Conservation (phyloP, 169 alveolate species). For the Cyclospora cayetanensis region DNA sequence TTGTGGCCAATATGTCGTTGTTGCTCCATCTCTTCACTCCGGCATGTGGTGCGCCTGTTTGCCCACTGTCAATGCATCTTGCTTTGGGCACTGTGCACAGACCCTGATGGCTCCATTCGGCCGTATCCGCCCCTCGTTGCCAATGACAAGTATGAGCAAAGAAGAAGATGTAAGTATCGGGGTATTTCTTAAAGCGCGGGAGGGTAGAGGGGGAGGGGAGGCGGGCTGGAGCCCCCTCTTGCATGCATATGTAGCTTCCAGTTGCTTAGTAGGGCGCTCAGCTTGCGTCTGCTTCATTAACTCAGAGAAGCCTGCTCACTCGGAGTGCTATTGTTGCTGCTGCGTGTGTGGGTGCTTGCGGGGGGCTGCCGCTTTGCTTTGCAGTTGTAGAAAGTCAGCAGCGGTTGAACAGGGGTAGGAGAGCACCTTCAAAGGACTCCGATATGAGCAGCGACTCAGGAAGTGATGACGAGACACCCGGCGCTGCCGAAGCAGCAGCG, state of each 20-base stretch:
- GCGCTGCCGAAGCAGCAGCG: background rate
- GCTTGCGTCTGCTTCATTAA: too few relatives aligned
- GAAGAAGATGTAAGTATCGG: constrained; percentile 57
- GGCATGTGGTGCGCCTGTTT: too few relatives aligned
- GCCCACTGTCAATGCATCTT: too few relatives aligned
- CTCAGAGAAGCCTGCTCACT: too few relatives aligned
- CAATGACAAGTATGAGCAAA: constrained; percentile 51
- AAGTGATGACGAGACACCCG: constrained; percentile 12
- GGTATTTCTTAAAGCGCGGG: too few relatives aligned
- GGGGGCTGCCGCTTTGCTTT: background rate
- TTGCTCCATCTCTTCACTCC: too few relatives aligned
- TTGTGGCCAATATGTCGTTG: too few relatives aligned
- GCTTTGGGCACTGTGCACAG: constrained; percentile 44
- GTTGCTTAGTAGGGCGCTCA: too few relatives aligned
- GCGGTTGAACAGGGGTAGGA: background rate
- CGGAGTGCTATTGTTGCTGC: background rate
- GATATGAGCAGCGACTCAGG: constrained; percentile 61
- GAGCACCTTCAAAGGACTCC: constrained; percentile 19
- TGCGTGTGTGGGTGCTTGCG: too few relatives aligned
- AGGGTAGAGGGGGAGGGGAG: too few relatives aligned
- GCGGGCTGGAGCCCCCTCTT: too few relatives aligned
- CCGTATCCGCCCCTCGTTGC: constrained; percentile 68
- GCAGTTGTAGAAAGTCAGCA: constrained; percentile 53
- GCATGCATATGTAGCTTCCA: too few relatives aligned
- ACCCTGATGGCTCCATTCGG: constrained; percentile 70